These are phyloP conservation scores for Acer negundo DNA, from an alignment of 345 rosid genomes.

Conservation along the genomic window DNA sequence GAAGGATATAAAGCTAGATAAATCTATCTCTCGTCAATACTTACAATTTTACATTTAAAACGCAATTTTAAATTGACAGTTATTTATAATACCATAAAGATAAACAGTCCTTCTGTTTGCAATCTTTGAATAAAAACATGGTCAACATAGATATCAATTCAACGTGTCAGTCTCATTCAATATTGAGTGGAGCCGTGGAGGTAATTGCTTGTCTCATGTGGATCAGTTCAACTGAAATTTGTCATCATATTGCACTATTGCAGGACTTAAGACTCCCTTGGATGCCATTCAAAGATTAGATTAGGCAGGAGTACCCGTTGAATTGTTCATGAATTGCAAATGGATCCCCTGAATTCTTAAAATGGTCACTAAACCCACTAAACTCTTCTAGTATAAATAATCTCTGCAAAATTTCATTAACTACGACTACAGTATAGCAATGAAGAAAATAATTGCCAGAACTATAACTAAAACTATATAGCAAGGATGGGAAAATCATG, in stretches of 20 bases:
- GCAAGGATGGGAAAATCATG: conserved; percentile 2
- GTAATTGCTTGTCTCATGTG: not conserved
- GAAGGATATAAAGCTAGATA: too few species aligned
- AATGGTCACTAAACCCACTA: too few species aligned
- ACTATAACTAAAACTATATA: not conserved
- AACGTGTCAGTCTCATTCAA: not conserved
- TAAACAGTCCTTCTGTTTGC: too few species aligned
- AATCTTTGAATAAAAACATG: too few species aligned
- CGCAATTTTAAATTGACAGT: too few species aligned
- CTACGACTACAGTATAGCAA: not conserved
- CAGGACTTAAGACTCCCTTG: not conserved
- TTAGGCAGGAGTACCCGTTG: too few species aligned
- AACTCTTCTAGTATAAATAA: not conserved
- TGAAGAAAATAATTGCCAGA: not conserved
- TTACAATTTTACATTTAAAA: too few species aligned
- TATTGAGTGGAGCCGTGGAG: not conserved
- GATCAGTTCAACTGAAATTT: not conserved
- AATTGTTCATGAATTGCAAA: too few species aligned
- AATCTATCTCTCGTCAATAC: too few species aligned
- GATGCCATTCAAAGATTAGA: not conserved
- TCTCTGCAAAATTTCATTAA: not conserved
- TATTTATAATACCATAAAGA: too few species aligned
- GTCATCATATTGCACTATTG: not conserved
- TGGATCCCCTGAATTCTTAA: too few species aligned
- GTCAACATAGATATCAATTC: not conserved